Evolutionary conservation across 108 stramenopile species (phyloP).

Genomic region (Hondaea fermentalgiana): DNA sequence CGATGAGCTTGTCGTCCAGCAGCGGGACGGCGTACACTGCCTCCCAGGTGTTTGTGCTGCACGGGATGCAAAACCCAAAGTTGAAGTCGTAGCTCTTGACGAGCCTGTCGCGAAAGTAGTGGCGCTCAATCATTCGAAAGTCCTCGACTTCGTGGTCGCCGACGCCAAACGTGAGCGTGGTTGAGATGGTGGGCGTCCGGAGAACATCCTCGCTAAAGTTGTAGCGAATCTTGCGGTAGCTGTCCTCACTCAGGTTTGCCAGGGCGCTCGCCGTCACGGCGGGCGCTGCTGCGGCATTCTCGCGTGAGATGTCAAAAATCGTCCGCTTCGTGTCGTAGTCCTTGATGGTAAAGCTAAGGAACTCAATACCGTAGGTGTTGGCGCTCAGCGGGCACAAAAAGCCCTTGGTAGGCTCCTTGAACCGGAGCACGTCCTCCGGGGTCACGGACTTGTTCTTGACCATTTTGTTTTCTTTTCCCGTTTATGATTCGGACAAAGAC

Average conservation of each 20-base stretch:
- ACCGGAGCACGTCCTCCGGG: conserved; percentile 37
- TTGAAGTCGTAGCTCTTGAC: conserved; percentile 48
- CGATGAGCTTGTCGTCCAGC: conserved; percentile 54
- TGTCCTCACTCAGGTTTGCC: conserved; percentile 42
- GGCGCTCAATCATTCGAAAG: conserved; percentile 70
- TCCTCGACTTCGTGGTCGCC: conserved; percentile 48
- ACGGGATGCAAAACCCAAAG: conserved; percentile 69
- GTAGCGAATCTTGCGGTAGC: conserved; percentile 61
- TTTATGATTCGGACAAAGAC: too few species aligned
- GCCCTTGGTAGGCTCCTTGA: conserved; percentile 42
- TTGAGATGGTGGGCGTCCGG: conserved; percentile 49
- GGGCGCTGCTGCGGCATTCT: conserved; percentile 31
- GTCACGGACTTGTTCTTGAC: not conserved
- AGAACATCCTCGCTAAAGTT: conserved; percentile 65
- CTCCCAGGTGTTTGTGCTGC: conserved; percentile 64
- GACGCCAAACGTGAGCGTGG: conserved; percentile 56
- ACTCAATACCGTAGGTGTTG: conserved; percentile 60
- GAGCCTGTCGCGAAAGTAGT: conserved; percentile 62
- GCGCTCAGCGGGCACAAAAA: conserved; percentile 60
- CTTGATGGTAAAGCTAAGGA: conserved; percentile 51
- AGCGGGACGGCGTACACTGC: conserved; percentile 62
- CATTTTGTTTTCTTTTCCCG: not conserved
- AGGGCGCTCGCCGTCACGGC: conserved; percentile 45
- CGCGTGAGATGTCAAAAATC: conserved; percentile 59
- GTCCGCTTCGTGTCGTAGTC: conserved; percentile 57